Evolutionary conservation across 2,329 filamentous ascomycete species (phyloP).

Genomic region (Dactylellina parvicollis): DNA sequence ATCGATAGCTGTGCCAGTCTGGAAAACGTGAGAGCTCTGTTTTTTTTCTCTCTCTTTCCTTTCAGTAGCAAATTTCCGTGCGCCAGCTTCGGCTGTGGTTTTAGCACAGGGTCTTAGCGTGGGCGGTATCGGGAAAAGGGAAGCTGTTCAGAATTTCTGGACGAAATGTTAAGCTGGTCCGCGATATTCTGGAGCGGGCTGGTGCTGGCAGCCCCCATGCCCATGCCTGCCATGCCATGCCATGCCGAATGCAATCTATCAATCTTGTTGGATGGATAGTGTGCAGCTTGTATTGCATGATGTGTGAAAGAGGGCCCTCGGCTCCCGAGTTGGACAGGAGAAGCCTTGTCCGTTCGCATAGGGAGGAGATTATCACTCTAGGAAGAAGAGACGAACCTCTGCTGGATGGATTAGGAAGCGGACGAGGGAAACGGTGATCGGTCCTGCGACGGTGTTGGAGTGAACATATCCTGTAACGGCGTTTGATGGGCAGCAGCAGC

Average conservation of each 20-base stretch:
- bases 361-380: too few relatives aligned
- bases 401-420: too few relatives aligned
- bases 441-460: too few relatives aligned
- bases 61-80: slow-evolving; percentile 26
- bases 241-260: background rate
- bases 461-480: too few relatives aligned
- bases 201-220: background rate
- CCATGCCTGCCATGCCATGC: slow-evolving; percentile 4
- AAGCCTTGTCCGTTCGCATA: too few relatives aligned
- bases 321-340: too few relatives aligned
- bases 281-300: slow-evolving; percentile 1
- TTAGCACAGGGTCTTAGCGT: slow-evolving; percentile 5
- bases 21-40: background rate
- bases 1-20: background rate
- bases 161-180: background rate
- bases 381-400: too few relatives aligned
- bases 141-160: background rate
- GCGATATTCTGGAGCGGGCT: slow-evolving; percentile 12
- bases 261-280: background rate
- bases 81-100: slow-evolving; percentile 43
- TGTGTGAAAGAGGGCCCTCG: too few relatives aligned
- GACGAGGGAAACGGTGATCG: too few relatives aligned
- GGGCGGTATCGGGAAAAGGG: slow-evolving; percentile 23
- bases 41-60: background rate
- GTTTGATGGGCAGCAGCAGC: background rate